Base-by-base conservation (phyloP, 306 rosid species). In the Pyrus bretschneideri region DNA sequence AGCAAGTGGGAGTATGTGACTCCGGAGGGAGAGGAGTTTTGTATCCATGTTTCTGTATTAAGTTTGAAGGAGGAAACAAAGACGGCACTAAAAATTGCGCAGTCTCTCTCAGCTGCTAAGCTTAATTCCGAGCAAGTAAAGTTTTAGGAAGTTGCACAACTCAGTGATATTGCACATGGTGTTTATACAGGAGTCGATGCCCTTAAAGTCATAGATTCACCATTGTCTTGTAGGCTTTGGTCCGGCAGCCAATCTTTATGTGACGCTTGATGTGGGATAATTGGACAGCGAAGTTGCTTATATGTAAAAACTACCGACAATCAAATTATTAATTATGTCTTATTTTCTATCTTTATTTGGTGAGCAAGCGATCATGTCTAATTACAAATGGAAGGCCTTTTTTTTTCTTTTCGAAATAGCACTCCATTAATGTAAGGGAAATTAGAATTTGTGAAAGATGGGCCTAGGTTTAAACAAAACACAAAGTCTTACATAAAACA, bases 11-110 rank as follows among this genome's bases (percentile, higher is more conserved):
- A 15, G 86, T 81, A 66, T 3, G 1, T 79, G 81, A 79, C 35
- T 51, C 97, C 93, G 0, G 97, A 77, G 58, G 40, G 96, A 91
- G 2, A 95, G 54, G 4, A 95, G 78, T 69, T 86, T 91, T 15
- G 84, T 77, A 5, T 84, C 85, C 97, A 94, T 91, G 66, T 12
- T 61, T 5, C 35, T 61, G 5, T 49, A 42, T 61, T 35, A 44
- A 12, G 5, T 3, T 64, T 31, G 55, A 27, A 12, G 44, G 3
- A 3, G 21, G 1, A 10, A 31, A 59, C 31, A 27, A 6, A 27
- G 60, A 29, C 70, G 21, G 69, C 58, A 60, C 44, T 0, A 18
- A 65, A 63, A 66, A 33, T 18, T 9, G 67, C 15, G 27, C 25
- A 4, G 17, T 35, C 19, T 27, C 42, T 63, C 70, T 66, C 14